phyloP scores from a whole-genome alignment of 2,329 filamentous ascomycete genomes.

The Nemania diffusa region DNA sequence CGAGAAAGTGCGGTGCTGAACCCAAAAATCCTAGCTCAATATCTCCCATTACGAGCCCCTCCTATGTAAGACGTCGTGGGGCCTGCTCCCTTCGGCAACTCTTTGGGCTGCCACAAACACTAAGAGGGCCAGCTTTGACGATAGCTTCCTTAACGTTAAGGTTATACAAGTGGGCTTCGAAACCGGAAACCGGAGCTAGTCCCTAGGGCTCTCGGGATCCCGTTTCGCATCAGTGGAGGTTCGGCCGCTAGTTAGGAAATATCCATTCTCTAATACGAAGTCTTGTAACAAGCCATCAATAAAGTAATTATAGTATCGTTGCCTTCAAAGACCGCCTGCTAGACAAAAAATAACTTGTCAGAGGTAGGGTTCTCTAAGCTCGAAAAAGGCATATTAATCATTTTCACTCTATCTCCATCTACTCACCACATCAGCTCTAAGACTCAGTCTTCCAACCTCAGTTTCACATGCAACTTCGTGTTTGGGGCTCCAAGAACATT shows the following conservation, averaged over 20 bases:
- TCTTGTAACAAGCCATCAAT: not conserved
- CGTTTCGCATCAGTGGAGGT: not conserved
- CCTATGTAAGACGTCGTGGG: constrained; percentile 1
- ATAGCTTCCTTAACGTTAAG: too few species aligned
- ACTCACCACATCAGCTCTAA: not conserved
- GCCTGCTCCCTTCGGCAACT: constrained; percentile 11
- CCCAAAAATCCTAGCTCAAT: not conserved
- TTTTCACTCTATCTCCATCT: not conserved
- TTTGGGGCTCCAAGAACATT: not conserved
- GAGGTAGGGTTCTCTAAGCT: too few species aligned
- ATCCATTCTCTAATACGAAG: too few species aligned
- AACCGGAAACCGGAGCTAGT: not conserved
- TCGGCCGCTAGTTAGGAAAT: too few species aligned
- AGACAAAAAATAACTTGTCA: too few species aligned
- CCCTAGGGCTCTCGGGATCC: not conserved
- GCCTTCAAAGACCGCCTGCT: too few species aligned
- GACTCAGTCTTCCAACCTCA: not conserved
- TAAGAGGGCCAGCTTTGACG: too few species aligned
- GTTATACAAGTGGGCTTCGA: not conserved
- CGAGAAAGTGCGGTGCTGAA: not conserved
- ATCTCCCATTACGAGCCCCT: constrained; percentile 7
- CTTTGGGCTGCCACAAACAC: too few species aligned
- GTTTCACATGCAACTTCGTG: not conserved
- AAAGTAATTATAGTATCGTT: not conserved
- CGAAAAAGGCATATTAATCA: not conserved